phyloP scores from a whole-genome alignment of 202 grass and related monocot species.

The Hordeum pubiflorum region DNA sequence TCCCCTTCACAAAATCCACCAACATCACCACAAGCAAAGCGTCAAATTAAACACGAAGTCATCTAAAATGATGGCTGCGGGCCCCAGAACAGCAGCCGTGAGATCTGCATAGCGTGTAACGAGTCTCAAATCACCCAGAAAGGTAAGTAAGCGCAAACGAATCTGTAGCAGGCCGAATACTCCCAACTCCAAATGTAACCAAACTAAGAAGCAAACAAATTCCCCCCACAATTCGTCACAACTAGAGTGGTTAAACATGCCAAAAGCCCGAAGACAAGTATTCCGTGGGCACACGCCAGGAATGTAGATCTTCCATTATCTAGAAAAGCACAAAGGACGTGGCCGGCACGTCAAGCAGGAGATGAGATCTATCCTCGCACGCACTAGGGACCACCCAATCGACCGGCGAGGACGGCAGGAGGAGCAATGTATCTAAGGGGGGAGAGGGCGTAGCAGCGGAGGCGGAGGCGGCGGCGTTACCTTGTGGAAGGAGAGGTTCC shows the following conservation, averaged over 20 bases:
- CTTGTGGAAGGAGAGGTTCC: conserved; percentile 65
- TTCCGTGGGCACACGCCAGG: not conserved
- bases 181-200: not conserved
- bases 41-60: not conserved
- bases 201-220: not conserved
- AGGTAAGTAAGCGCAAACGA: not conserved
- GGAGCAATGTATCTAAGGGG: not conserved
- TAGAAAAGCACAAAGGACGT: not conserved
- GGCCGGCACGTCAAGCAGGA: not conserved
- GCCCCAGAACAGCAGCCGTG: not conserved
- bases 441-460: not conserved
- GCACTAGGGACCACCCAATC: not conserved
- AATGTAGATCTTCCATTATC: not conserved
- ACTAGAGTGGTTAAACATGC: not conserved
- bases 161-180: not conserved
- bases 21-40: not conserved
- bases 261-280: not conserved
- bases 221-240: not conserved
- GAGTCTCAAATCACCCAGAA: not conserved
- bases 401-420: not conserved
- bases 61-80: not conserved
- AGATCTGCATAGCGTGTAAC: not conserved
- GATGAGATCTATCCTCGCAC: not conserved
- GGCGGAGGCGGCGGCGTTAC: not conserved
- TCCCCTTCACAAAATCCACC: not conserved